Base-by-base conservation (phyloP, 306 rosid genomes). In the Cicer judaicum region DNA sequence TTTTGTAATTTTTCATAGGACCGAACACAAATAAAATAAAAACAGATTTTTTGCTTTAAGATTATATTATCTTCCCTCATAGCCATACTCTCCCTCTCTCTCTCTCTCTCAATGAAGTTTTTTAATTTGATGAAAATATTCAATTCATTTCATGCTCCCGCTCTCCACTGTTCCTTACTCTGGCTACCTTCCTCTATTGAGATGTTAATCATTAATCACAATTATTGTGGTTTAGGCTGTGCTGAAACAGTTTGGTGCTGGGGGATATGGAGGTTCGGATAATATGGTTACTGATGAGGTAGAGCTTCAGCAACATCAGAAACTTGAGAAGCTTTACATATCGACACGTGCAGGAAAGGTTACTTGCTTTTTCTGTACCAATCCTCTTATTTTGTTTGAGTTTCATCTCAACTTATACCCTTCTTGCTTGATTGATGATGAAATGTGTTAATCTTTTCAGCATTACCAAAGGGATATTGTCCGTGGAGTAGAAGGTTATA, bases 291-390 rank as follows among this genome's bases (percentile, higher is more conserved):
- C 96, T n/a, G 96, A 94, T 77, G 95, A 88, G 81, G 78, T 78
- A 65, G 98, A 94, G 81, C 89, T 91, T 56, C 87, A 79, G 42
- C 97, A 85, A 57, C 98, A 94, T 84, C 98, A 91, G 81, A 94
- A 81, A 85, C 98, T 94, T 76, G 98, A 94, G 83, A 91, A 87
- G 83, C 97, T 94, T 72, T 91, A 94, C 85, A 85, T 94, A 82
- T 94, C 98, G 68, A 94, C 98, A 53, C 98, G 98, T 47, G 97
- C 93, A 21, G 97, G 91, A 82, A 94, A 94, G 98, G 98, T 94
- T 61, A 70, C 71, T 44, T 79, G 78, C 34, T 81, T 83, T 65
- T 73, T 39, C 70, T 70, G 10, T 79, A 72, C 73, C 18, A 54
- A 63, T 46, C 34, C 47, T 77, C 48, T 38, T 44, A 24, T 68